Evolutionary conservation across 805 yeast genomes (phyloP).

Genomic region (Lipomyces sp.): DNA sequence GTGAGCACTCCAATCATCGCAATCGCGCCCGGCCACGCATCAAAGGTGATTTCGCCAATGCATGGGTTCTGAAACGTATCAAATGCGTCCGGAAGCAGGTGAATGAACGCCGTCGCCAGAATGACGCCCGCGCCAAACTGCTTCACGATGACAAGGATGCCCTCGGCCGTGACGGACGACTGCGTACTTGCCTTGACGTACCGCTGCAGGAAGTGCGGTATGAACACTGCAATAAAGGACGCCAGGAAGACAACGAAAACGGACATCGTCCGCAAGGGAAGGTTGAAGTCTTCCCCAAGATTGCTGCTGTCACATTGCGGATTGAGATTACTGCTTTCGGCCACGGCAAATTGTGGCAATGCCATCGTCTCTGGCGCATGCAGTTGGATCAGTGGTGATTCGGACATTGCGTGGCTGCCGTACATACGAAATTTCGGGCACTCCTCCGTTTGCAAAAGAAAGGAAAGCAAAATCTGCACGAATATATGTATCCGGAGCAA

Average conservation of each 20-base stretch:
- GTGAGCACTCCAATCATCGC: slow-evolving; percentile 48
- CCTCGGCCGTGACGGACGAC: slow-evolving; percentile 8
- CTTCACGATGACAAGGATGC: slow-evolving; percentile 50
- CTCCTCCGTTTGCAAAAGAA: no score
- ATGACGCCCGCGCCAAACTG: slow-evolving; percentile 84
- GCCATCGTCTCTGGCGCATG: no score
- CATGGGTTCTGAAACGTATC: slow-evolving; percentile 57
- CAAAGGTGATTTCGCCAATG: slow-evolving; percentile 56
- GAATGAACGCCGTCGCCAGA: slow-evolving; percentile 76
- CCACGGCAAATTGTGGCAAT: no score
- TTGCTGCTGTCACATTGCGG: no score
- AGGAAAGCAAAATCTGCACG: no score
- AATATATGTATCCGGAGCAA: no score
- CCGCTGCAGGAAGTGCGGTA: slow-evolving; percentile 22
- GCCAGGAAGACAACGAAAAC: slow-evolving; percentile 26
- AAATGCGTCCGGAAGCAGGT: slow-evolving; percentile 65
- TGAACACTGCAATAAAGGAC: slow-evolving; percentile 25
- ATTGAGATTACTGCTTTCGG: no score
- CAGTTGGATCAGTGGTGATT: no score
- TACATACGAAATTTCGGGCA: no score
- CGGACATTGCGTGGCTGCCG: no score
- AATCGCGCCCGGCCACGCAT: slow-evolving; percentile 54
- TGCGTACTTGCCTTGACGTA: slow-evolving; percentile 1
- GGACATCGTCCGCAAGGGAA: slow-evolving; percentile 24
- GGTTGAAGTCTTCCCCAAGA: slow-evolving; percentile 16